Evolutionary conservation across 176 grass and related monocot genomes (phyloP).

Genomic region (Miscanthus lutarioriparius): DNA sequence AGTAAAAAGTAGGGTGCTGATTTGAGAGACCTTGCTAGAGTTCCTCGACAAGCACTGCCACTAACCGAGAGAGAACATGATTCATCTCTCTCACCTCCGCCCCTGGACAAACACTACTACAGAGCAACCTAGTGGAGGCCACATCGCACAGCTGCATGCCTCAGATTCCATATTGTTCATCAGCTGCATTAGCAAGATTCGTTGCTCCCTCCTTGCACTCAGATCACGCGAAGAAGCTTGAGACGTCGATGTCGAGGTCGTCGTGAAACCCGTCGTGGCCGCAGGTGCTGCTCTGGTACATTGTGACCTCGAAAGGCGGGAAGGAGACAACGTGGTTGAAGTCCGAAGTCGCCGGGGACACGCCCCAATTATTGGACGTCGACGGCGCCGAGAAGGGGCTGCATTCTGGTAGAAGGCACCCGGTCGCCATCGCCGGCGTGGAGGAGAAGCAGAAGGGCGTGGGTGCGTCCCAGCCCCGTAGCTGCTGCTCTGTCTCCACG

Average conservation of each 20-base stretch:
- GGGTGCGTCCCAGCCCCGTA: neutral
- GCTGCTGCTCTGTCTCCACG: neutral
- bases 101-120: neutral
- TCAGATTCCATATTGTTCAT: neutral
- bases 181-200: neutral
- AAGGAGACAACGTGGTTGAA: constrained; percentile 23
- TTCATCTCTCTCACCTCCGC: neutral
- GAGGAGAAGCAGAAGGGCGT: constrained; percentile 46
- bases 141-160: neutral
- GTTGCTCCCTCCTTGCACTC: no score
- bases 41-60: neutral
- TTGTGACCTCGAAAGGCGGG: constrained; percentile 1
- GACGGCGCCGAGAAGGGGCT: constrained; percentile 35
- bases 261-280: neutral
- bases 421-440: constrained; percentile 29
- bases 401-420: neutral
- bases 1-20: no score
- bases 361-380: constrained; percentile 27
- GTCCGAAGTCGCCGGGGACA: constrained; percentile 53
- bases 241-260: constrained; percentile 26
- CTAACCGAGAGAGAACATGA: neutral
- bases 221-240: constrained; percentile 27
- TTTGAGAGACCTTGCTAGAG: no score
- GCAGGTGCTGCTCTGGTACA: neutral
- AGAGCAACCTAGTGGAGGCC: neutral